These are phyloP conservation scores for Amanita pseudoporphyria DNA, from an alignment of 768 basidiomycete species.

Conservation along the genomic window DNA sequence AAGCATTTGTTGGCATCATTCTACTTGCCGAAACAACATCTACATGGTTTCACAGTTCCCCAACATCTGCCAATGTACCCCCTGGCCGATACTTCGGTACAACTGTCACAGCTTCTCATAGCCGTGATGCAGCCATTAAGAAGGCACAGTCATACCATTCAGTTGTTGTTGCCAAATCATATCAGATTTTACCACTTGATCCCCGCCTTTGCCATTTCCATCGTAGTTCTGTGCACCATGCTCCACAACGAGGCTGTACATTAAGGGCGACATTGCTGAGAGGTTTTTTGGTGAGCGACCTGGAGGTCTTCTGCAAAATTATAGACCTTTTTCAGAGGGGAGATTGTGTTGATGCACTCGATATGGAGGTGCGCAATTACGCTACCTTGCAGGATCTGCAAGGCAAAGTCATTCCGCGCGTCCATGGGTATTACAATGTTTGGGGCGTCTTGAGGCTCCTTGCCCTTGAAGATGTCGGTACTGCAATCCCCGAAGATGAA, in stretches of 20 bases:
- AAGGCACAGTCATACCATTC: constrained; percentile 4
- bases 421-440: constrained; percentile 11
- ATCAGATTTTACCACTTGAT: constrained; percentile 7
- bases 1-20: constrained; percentile 9
- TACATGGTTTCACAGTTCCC: constrained; percentile 9
- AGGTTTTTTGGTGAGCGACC: not conserved
- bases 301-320: constrained; percentile 8
- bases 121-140: constrained; percentile 4
- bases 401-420: constrained; percentile 1
- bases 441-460: constrained; percentile 12
- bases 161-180: not conserved
- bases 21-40: constrained; percentile 4
- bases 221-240: constrained; percentile 1
- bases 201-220: constrained; percentile 8
- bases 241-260: constrained; percentile 5
- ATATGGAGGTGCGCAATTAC: constrained; percentile 6
- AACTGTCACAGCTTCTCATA: not conserved
- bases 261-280: constrained; percentile 4
- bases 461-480: constrained; percentile 11
- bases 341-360: not conserved
- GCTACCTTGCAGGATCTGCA: constrained; percentile 10
- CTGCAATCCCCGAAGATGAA: constrained; percentile 8
- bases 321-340: constrained; percentile 5
- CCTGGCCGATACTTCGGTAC: constrained; percentile 4
- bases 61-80: constrained; percentile 2